Conservation (phyloP, 352 stramenopile genomes). For the Pelagophyceae sp. region DNA sequence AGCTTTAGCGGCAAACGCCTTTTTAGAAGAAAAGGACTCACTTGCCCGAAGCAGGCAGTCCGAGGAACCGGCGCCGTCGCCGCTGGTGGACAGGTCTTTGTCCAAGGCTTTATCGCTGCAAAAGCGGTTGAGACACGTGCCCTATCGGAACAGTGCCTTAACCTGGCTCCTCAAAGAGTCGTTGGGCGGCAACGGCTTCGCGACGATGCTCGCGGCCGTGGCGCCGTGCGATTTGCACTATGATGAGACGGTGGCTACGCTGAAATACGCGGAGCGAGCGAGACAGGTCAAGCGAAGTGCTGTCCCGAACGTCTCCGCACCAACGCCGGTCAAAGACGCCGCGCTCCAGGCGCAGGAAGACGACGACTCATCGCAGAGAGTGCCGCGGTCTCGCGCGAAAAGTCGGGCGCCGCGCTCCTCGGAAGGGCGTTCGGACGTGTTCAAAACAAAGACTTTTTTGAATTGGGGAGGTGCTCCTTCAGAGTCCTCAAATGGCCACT, state of each 20-base stretch:
- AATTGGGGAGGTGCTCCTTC: too few relatives aligned
- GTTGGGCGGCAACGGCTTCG: conserved; percentile 39
- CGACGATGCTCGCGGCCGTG: conserved; percentile 46
- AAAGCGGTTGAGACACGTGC: conserved; percentile 58
- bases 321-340: neutral
- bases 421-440: too few relatives aligned
- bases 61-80: neutral
- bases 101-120: conserved; percentile 28
- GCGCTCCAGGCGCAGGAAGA: neutral
- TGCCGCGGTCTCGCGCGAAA: too few relatives aligned
- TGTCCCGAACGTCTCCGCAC: conserved; percentile 1
- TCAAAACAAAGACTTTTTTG: too few relatives aligned
- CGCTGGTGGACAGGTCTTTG: conserved; percentile 16
- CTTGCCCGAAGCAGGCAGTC: neutral
- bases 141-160: conserved; percentile 74
- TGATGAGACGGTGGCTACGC: conserved; percentile 43
- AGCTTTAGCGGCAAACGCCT: conserved; percentile 32
- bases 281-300: conserved; percentile 18
- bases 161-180: conserved; percentile 45
- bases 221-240: conserved; percentile 36
- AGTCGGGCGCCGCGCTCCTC: too few relatives aligned
- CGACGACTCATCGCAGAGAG: too few relatives aligned
- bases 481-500: too few relatives aligned
- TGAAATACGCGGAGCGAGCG: conserved; percentile 42
- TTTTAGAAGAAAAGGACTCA: too few relatives aligned